phyloP scores from a whole-genome alignment of 2,329 filamentous ascomycete genomes.

The Endoconidiophora polonica region DNA sequence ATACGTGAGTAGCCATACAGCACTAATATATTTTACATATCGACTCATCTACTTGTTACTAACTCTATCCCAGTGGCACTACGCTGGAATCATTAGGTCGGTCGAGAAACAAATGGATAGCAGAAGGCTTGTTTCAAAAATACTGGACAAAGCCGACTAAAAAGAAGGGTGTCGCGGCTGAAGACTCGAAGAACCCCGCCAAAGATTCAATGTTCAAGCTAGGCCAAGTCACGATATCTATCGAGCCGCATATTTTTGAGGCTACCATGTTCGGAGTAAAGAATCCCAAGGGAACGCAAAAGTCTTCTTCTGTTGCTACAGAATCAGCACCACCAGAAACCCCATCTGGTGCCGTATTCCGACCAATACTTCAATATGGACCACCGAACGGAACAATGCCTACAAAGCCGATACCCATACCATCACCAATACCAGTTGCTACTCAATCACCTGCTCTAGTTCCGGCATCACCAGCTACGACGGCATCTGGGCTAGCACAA shows the following conservation, averaged over 20 bases:
- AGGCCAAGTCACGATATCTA: slow-evolving; percentile 55
- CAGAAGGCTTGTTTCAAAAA: slow-evolving; percentile 56
- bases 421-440: slow-evolving; percentile 19
- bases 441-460: slow-evolving; percentile 15
- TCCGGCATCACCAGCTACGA: slow-evolving; percentile 5
- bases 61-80: slow-evolving; percentile 40
- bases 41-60: neutral
- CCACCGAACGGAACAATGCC: slow-evolving; percentile 47
- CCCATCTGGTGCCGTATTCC: slow-evolving; percentile 19
- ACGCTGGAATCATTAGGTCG: slow-evolving; percentile 55
- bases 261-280: slow-evolving; percentile 59
- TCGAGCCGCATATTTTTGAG: slow-evolving; percentile 68
- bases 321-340: slow-evolving; percentile 8
- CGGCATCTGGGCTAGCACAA: slow-evolving; percentile 3
- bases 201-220: slow-evolving; percentile 58
- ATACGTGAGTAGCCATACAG: slow-evolving; percentile 35
- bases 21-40: neutral
- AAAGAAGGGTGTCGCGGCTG: slow-evolving; percentile 43
- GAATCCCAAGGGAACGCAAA: slow-evolving; percentile 32
- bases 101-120: slow-evolving; percentile 58
- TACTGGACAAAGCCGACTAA: slow-evolving; percentile 57
- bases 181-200: slow-evolving; percentile 48
- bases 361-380: slow-evolving; percentile 49
- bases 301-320: slow-evolving; percentile 21
- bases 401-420: slow-evolving; percentile 23